Conservation (phyloP, 2,329 filamentous ascomycete species). For the Aspergillus sp. region DNA sequence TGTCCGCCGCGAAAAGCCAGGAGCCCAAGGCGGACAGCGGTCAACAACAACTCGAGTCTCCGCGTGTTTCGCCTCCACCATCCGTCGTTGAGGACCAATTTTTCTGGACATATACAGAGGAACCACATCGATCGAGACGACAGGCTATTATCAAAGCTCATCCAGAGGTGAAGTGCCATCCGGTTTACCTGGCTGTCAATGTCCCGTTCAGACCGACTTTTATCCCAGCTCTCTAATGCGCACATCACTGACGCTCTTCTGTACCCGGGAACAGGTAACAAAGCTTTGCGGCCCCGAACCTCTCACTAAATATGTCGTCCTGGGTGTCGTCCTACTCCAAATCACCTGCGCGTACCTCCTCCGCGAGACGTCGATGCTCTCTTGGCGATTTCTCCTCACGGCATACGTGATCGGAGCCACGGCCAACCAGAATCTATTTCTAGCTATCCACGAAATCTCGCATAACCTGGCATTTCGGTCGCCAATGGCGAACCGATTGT, state of each 20-base stretch:
- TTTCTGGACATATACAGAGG: constrained; percentile 99
- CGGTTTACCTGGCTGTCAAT: too few species aligned
- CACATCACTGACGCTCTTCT: neutral
- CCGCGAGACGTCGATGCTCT: constrained; percentile 68
- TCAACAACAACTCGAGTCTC: constrained; percentile 16
- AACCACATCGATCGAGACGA: constrained; percentile 84
- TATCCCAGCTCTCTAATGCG: too few species aligned
- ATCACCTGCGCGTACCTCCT: constrained; percentile 68
- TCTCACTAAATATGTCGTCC: constrained; percentile 86
- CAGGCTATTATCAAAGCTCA: constrained; percentile 97
- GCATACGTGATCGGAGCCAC: constrained; percentile 91
- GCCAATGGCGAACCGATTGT: constrained; percentile 67
- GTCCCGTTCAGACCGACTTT: too few species aligned
- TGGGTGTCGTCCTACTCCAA: constrained; percentile 75
- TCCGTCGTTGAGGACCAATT: constrained; percentile 53
- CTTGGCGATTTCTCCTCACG: constrained; percentile 73
- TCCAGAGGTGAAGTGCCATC: constrained; percentile 60
- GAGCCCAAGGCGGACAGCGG: constrained; percentile 4
- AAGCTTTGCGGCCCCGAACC: constrained; percentile 96
- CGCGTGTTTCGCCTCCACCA: constrained; percentile 24
- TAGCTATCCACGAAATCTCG: constrained; percentile 97
- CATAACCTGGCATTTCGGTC: constrained; percentile 93
- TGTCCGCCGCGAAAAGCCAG: constrained; percentile 22
- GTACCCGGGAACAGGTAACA: constrained; percentile 57
- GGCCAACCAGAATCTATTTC: constrained; percentile 95